phyloP scores from a whole-genome alignment of 257 asterid genomes.

The Solanum ossicruentum region DNA sequence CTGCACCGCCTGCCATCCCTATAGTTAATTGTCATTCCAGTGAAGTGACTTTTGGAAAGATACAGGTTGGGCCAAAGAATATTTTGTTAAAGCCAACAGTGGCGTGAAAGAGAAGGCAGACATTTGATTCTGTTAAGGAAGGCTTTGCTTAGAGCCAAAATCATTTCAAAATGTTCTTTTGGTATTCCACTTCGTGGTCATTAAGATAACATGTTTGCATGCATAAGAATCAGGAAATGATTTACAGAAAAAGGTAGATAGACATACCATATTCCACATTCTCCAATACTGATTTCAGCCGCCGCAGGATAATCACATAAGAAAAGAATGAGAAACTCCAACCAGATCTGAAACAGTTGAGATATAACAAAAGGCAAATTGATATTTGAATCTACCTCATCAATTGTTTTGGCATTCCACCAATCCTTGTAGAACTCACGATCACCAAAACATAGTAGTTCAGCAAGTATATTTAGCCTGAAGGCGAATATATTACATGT shows the following conservation, averaged over 20 bases:
- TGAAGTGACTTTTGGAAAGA: background rate
- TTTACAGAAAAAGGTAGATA: background rate
- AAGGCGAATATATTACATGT: background rate
- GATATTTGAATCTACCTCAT: constrained; percentile 49
- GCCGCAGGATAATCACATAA: constrained; percentile 10
- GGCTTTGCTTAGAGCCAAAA: background rate
- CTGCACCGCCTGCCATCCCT: background rate
- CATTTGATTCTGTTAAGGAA: background rate
- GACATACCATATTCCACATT: constrained; percentile 97
- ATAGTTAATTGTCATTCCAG: background rate
- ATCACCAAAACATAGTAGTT: constrained; percentile 86
- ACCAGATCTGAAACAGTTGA: background rate
- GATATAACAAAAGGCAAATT: background rate
- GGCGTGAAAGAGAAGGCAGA: background rate
- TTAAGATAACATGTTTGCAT: background rate
- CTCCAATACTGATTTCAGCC: constrained; percentile 85
- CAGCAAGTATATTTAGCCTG: constrained; percentile 96
- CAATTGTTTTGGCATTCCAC: constrained; percentile 99
- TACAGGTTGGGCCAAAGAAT: background rate
- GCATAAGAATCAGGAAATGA: background rate
- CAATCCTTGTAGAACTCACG: constrained; percentile 99
- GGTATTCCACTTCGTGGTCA: background rate
- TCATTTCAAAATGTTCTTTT: background rate
- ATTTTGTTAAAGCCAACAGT: background rate
- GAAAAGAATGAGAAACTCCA: constrained; percentile 1